Evolutionary conservation across 176 grass and related monocot genomes (phyloP), one percentile per base, ranked within the genome.

Genomic region (Paspalum vaginatum): DNA sequence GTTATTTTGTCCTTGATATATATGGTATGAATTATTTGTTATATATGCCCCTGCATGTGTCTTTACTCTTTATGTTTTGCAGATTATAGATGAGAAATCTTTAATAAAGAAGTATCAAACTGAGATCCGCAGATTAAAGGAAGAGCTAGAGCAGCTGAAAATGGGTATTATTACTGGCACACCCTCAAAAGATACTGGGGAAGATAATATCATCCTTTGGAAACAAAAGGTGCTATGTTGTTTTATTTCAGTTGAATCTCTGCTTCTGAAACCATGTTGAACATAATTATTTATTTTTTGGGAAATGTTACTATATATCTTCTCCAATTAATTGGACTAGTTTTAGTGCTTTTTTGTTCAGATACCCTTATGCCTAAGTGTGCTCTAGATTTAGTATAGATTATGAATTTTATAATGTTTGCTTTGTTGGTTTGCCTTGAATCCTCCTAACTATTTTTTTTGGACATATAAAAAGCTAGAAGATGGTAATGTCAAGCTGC

Each of bases 21-120:
- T 16, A 50, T 64, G 15, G 60, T 54, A 65, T n/a, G 50, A 86
- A 16, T 61, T 39, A 25, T 77, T 72, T 86, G 50, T 83, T 42
- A 72, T 71, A 78, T 70, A 66, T 83, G 53, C 25, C 43, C 39
- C 20, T 87, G 79, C 63, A 48, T 82, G 11, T 68, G 20, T 90
- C 44, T 74, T 51, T 60, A 70, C 32, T 32, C 32, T 47, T 61
- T 61, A 5, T 88, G 14, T 70, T 84, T 59, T 76, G 70, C 84
- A 99, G 93, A 99, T 99, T 84, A 88, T 99, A 45, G 97, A 96
- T 93, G 97, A 99, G 66, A 99, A 99, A 77, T 99, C 97, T 81
- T 89, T 99, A 79, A 99, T 99, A 89, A 99, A 99, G 82, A 99
- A 99, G 50, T 99, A 99, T 45, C 97, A 96, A 85, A 96, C 87